Evolutionary conservation across 1,139 yeast genomes (phyloP).

Genomic region (Nakaseomyces nivariensis): DNA sequence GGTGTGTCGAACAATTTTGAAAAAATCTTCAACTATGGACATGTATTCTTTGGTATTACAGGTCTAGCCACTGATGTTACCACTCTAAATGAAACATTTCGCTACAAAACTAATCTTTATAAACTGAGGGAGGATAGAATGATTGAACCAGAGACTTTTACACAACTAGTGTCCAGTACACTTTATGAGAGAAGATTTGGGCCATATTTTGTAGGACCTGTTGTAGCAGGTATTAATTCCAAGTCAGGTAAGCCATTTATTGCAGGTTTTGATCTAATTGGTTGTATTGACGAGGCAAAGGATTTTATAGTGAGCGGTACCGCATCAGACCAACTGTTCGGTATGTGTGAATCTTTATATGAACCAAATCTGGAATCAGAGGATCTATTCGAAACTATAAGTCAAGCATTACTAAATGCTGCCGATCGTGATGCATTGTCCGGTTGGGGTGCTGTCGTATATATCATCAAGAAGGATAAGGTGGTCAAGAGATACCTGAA

Average conservation of each 20-base stretch:
- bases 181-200: slow-evolving; percentile 90
- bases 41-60: slow-evolving; percentile 81
- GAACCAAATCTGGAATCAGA: slow-evolving; percentile 93
- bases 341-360: slow-evolving; percentile 97
- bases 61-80: slow-evolving; percentile 93
- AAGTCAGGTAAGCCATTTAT: slow-evolving; percentile 77
- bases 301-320: slow-evolving; percentile 98
- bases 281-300: slow-evolving; percentile 89
- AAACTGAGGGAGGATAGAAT: slow-evolving; percentile 84
- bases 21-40: slow-evolving; percentile 77
- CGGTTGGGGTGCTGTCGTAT: slow-evolving; percentile 98
- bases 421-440: slow-evolving; percentile 96
- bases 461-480: slow-evolving; percentile 84
- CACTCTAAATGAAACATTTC: slow-evolving; percentile 72
- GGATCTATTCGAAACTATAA: slow-evolving; percentile 89
- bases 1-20: slow-evolving; percentile 91
- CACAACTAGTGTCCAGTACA: slow-evolving; percentile 83
- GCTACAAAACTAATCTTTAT: slow-evolving; percentile 79
- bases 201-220: slow-evolving; percentile 93
- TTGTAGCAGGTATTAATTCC: slow-evolving; percentile 88
- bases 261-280: slow-evolving; percentile 93
- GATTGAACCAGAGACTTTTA: slow-evolving; percentile 89
- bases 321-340: slow-evolving; percentile 89
- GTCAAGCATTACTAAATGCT: slow-evolving; percentile 89
- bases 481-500: slow-evolving; percentile 78